phyloP scores from a whole-genome alignment of 2,329 filamentous ascomycete species.

The Proliferodiscus dingleyae region DNA sequence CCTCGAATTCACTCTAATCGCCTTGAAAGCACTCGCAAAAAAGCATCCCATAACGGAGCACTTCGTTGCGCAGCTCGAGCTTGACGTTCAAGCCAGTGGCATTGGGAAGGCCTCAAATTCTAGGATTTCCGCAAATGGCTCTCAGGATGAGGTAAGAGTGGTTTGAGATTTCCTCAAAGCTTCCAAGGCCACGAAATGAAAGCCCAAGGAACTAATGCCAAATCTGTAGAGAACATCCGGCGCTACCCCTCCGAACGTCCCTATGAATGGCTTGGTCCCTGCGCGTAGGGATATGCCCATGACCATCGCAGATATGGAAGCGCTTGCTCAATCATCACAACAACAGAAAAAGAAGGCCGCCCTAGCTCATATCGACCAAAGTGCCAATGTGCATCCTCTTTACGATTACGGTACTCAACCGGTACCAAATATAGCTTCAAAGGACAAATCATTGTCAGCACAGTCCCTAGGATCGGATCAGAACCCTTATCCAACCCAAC shows the following conservation, averaged over 20 bases:
- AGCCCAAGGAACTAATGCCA: neutral
- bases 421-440: too few species aligned
- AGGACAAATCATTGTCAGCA: too few species aligned
- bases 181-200: neutral
- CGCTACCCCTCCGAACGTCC: conserved; percentile 5
- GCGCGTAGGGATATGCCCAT: conserved; percentile 15
- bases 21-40: conserved; percentile 71
- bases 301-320: conserved; percentile 17
- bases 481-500: too few species aligned
- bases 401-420: too few species aligned
- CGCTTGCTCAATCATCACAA: neutral
- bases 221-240: neutral
- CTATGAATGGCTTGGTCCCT: conserved; percentile 15
- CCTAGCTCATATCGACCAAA: neutral
- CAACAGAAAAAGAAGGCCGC: neutral
- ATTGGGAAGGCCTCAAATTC: neutral
- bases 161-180: neutral
- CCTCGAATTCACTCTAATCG: conserved; percentile 71
- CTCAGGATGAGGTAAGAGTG: neutral
- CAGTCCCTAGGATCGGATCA: too few species aligned
- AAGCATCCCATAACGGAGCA: conserved; percentile 73
- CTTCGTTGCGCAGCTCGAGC: conserved; percentile 77
- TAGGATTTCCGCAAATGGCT: neutral
- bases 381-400: too few species aligned
- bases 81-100: conserved; percentile 61